A percentile compares a stretch with the other conserved stretches of the same genome.
phyloP scores from a whole-genome alignment of 2,329 filamentous ascomycete genomes.

The Mycocentrospora acerina region DNA sequence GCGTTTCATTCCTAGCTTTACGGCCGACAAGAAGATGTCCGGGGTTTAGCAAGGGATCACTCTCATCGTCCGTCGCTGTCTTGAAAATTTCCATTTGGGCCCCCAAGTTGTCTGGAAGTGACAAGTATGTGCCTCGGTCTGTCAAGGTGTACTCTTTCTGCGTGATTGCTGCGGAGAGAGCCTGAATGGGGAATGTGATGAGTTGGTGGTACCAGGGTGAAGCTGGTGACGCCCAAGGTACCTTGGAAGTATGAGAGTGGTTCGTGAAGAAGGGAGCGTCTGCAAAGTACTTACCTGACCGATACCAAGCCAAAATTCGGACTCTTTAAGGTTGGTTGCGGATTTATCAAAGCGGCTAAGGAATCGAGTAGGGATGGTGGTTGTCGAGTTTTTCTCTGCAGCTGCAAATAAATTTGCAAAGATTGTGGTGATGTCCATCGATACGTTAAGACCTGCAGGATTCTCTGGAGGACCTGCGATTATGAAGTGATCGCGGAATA shows the following conservation, averaged over 20 bases:
- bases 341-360: conserved; percentile 52
- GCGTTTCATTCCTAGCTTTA: conserved; percentile 35
- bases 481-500: conserved; percentile 52
- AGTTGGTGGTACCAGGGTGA: conserved; percentile 53
- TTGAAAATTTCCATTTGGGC: conserved; percentile 43
- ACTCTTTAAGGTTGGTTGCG: conserved; percentile 54
- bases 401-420: conserved; percentile 39
- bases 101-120: conserved; percentile 37
- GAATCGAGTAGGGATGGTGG: conserved; percentile 44
- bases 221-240: conserved; percentile 49
- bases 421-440: conserved; percentile 33
- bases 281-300: too few relatives aligned
- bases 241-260: too few relatives aligned
- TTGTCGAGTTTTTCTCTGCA: conserved; percentile 36
- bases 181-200: conserved; percentile 50
- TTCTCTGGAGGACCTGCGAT: conserved; percentile 45
- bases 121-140: conserved; percentile 50
- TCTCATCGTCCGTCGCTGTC: conserved; percentile 37
- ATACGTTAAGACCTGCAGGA: conserved; percentile 36
- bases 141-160: conserved; percentile 52
- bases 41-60: conserved; percentile 48
- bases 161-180: conserved; percentile 45
- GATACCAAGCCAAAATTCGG: conserved; percentile 48
- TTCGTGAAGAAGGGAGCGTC: too few relatives aligned
- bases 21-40: conserved; percentile 46